Evolutionary conservation across 352 stramenopile species (phyloP), one percentile per base, ranked within the genome.

Genomic region (Plasmopara viticola): DNA sequence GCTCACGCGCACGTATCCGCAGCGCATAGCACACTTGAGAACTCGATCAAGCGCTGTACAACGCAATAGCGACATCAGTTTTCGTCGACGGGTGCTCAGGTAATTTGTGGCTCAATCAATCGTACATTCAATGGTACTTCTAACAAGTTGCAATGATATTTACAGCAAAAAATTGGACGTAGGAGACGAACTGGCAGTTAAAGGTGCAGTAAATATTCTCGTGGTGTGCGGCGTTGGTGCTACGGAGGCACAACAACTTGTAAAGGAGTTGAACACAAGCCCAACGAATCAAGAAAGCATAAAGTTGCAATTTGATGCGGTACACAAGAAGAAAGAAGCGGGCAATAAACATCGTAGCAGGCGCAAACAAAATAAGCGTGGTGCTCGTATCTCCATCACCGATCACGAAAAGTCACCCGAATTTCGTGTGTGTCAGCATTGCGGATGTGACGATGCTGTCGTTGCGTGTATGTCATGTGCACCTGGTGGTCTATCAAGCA

Each of bases 41-140:
- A n/a, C 78, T 1, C 83, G 83, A 20, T 90, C 76, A 3, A 78
- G 80, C 9, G 75, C 74, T n/a, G 79, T 93, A 15, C 61, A 74
- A 28, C 72, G 76, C 17, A 66, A 86, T 71, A n/a, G n/a, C n/a
- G n/a, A n/a, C n/a, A n/a, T n/a, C n/a, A n/a, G n/a, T n/a, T n/a
- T n/a, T n/a, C n/a, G n/a, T n/a, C n/a, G n/a, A n/a, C n/a, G n/a
- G n/a, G n/a, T n/a, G n/a, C n/a, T n/a, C n/a, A n/a, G n/a, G n/a
- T n/a, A n/a, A n/a, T n/a, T n/a, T n/a, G n/a, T n/a, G n/a, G n/a
- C n/a, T n/a, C n/a, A n/a, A n/a, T n/a, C n/a, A n/a, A n/a, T n/a
- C n/a, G n/a, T n/a, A n/a, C n/a, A n/a, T n/a, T n/a, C n/a, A n/a
- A n/a, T n/a, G n/a, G n/a, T n/a, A n/a, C n/a, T n/a, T n/a, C n/a